Conservation (phyloP, 75 land plant genomes). For the Selaginella moellendorffii region DNA sequence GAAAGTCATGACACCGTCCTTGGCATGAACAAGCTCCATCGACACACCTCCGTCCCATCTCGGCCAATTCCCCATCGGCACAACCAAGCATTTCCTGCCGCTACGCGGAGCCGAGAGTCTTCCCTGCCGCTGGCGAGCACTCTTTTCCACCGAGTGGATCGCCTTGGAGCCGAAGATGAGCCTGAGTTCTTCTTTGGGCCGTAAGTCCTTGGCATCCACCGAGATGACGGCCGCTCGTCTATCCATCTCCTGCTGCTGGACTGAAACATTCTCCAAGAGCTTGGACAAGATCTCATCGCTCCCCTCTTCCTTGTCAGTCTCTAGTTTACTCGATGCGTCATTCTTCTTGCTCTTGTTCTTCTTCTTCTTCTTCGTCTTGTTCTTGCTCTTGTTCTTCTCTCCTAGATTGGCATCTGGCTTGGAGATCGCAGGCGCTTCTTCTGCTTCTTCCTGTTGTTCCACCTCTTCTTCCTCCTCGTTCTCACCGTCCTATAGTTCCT, state of each 20-base stretch:
- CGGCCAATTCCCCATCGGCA: constrained; percentile 74
- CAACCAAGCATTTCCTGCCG: constrained; percentile 48
- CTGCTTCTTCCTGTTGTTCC: neutral
- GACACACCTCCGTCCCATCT: constrained; percentile 75
- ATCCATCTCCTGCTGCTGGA: neutral
- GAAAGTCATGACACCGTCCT: constrained; percentile 55
- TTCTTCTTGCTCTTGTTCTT: constrained; percentile 14
- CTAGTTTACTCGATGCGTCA: constrained; percentile 4
- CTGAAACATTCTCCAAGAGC: too few relatives aligned
- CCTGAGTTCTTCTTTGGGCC: constrained; percentile 77
- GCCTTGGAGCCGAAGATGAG: constrained; percentile 96
- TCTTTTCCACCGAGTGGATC: constrained; percentile 59
- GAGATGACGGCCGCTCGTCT: constrained; percentile 23
- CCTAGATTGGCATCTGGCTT: constrained; percentile 15
- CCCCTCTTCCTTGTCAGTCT: neutral
- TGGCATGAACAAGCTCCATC: constrained; percentile 76
- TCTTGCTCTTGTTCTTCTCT: constrained; percentile 44
- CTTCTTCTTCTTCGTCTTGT: constrained; percentile 36
- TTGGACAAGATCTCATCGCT: too few relatives aligned
- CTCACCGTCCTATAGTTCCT: too few relatives aligned
- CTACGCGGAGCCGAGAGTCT: constrained; percentile 15
- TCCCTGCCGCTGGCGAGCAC: constrained; percentile 21
- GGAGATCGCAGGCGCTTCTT: neutral
- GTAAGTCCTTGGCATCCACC: constrained; percentile 63
- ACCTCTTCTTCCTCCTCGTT: neutral